These are phyloP conservation scores for Colletotrichum orchidophilum DNA, from an alignment of 2,329 filamentous ascomycete genomes.

Conservation along the genomic window DNA sequence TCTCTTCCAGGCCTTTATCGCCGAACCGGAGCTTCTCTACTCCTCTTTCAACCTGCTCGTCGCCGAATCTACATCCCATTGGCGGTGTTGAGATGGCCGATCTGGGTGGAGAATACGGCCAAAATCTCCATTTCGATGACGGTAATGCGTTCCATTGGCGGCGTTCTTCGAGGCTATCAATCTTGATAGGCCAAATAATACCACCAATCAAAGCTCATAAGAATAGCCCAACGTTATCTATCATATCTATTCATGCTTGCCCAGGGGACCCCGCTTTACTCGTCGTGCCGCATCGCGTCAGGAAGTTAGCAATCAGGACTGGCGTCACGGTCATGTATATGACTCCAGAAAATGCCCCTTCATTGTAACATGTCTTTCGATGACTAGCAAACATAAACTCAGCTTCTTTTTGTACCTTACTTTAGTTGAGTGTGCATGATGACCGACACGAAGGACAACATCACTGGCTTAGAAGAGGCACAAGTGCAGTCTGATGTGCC, in stretches of 20 bases:
- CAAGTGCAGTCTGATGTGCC: neutral
- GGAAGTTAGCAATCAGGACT: neutral
- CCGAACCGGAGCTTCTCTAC: neutral
- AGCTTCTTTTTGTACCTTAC: neutral
- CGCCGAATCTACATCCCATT: neutral
- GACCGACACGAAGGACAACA: slow-evolving; percentile 28
- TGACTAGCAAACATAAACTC: too few species aligned
- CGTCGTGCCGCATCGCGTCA: slow-evolving; percentile 15
- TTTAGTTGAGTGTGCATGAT: neutral
- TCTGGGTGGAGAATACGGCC: neutral
- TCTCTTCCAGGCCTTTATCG: neutral
- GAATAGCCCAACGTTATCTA: slow-evolving; percentile 36
- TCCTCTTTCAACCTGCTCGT: neutral
- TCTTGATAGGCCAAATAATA: slow-evolving; percentile 27
- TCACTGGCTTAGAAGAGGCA: slow-evolving; percentile 1
- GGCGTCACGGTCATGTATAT: slow-evolving; percentile 1
- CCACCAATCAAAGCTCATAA: slow-evolving; percentile 33
- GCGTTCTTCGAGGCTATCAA: slow-evolving; percentile 3
- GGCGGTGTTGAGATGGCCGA: slow-evolving; percentile 24
- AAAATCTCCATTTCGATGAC: slow-evolving; percentile 8
- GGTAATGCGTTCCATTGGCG: slow-evolving; percentile 17
- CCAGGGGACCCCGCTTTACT: slow-evolving; percentile 7
- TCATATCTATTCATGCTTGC: slow-evolving; percentile 9
- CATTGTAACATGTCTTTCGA: neutral
- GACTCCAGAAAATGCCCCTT: neutral